Evolutionary conservation across 1,139 yeast genomes (phyloP), one percentile per base, ranked within the genome.

Genomic region (Citeromyces siamensis): DNA sequence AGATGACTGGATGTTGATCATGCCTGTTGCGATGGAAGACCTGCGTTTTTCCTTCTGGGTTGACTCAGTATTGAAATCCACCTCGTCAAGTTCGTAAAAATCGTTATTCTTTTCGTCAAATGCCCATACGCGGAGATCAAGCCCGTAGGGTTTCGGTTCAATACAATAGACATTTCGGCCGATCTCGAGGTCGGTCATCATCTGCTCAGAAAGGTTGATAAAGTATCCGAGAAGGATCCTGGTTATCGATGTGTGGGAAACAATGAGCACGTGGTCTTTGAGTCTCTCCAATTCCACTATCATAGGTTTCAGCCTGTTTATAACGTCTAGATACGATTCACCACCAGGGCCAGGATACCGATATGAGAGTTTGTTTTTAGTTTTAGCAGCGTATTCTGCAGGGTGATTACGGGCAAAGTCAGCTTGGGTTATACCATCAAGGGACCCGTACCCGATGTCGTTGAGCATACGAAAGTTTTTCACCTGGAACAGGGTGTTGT

Each of bases 61-160:
- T 8, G 10, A n/a, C 8, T 14, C 5, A 23, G 14, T 23, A 8
- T 12, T 50, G 23, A 55, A 41, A 38, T 52, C 58, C 14, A 51
- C 52, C 42, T 52, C 57, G 42, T 55, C 58, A 33, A 54, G 58
- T 41, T 54, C 58, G 37, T 48, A 50, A 37, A 55, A 55, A 40
- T 51, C 53, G 39, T 53, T 54, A 7, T 53, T 48, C 2, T 41
- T 21, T 35, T 53, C 52, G 38, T 52, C 58, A 37, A 48, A 55
- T 29, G 52, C 53, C 56, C 58, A 55, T 12, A 55, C 51, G 36
- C 52, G 53, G 36, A 55, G 44, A 38, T 53, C 58, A 22, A 55
- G 39, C 5, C 59, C 59, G 41, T 55, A 55, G 3, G 59, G 59
- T 41, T 55, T 55, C 20, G 59, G 59, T 42, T 53, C 59, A 20